Conservation (phyloP, 2,329 filamentous ascomycete genomes). For the Fusarium mundagurra region DNA sequence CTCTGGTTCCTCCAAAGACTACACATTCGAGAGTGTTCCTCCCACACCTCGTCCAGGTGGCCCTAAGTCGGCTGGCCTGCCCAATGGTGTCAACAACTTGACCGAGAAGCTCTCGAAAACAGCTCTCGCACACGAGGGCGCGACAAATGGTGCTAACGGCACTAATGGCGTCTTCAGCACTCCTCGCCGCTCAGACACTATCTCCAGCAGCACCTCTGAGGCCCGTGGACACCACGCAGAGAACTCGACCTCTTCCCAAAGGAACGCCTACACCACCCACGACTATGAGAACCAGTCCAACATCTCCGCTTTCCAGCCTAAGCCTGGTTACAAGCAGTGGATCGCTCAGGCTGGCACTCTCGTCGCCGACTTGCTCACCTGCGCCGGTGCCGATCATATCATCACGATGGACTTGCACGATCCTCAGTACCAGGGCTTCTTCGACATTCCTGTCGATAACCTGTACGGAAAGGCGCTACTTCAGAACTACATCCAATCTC, state of each 20-base stretch:
- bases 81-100: conserved; percentile 74
- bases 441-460: conserved; percentile 98
- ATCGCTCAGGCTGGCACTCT: conserved; percentile 96
- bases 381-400: conserved; percentile 94
- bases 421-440: conserved; percentile 97
- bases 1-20: conserved; percentile 61
- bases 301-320: conserved; percentile 73
- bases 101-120: conserved; percentile 78
- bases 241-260: conserved; percentile 54
- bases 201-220: conserved; percentile 48
- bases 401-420: conserved; percentile 98
- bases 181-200: conserved; percentile 49
- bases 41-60: conserved; percentile 81
- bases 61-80: conserved; percentile 71
- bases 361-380: conserved; percentile 92
- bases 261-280: conserved; percentile 66
- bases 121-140: conserved; percentile 60
- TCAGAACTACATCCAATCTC: conserved; percentile 77
- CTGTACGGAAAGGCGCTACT: conserved; percentile 85
- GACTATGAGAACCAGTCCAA: conserved; percentile 70
- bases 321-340: conserved; percentile 98
- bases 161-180: conserved; percentile 44
- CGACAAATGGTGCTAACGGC: conserved; percentile 41
- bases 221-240: conserved; percentile 52
- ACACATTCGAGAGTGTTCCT: conserved; percentile 93